Evolutionary conservation across 2,329 filamentous ascomycete genomes (phyloP).

Genomic region (Xylariaceae sp.): DNA sequence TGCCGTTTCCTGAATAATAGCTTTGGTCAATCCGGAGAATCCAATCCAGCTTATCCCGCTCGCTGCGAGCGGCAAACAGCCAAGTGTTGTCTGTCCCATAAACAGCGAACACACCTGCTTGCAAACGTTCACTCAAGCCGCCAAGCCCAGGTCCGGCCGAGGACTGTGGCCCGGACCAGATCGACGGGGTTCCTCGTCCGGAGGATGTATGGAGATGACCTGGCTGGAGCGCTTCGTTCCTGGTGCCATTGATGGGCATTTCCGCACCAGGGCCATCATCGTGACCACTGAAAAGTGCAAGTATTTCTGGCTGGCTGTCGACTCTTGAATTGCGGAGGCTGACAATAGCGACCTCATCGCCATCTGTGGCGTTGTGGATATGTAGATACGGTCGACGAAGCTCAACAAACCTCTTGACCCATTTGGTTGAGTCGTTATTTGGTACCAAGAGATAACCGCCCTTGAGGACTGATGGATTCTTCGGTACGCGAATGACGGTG

Average conservation of each 20-base stretch:
- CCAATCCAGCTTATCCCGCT: conserved; percentile 95
- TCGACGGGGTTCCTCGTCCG: conserved; percentile 50
- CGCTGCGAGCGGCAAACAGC: conserved; percentile 84
- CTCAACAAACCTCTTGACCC: conserved; percentile 92
- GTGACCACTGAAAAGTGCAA: conserved; percentile 58
- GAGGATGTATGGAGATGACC: conserved; percentile 48
- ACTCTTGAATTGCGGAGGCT: conserved; percentile 87
- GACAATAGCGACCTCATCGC: conserved; percentile 86
- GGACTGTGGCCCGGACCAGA: conserved; percentile 48
- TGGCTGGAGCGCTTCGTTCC: conserved; percentile 38
- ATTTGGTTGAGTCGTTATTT: conserved; percentile 74
- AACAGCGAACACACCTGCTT: conserved; percentile 81
- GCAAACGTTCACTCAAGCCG: conserved; percentile 54
- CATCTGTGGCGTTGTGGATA: conserved; percentile 77
- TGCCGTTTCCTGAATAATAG: conserved; percentile 47
- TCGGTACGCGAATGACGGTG: conserved; percentile 71
- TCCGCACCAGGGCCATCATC: conserved; percentile 19
- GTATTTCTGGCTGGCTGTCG: conserved; percentile 85
- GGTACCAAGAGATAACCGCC: conserved; percentile 84
- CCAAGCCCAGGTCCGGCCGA: conserved; percentile 44
- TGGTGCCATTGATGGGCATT: conserved; percentile 25
- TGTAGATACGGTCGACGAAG: conserved; percentile 88
- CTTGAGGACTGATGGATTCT: conserved; percentile 78
- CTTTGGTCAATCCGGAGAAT: conserved; percentile 92
- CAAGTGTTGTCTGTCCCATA: conserved; percentile 95